A percentile compares a stretch with the other conserved stretches of the same genome.
Evolutionary conservation across 768 basidiomycete genomes (phyloP).

Genomic region (Mycena floridula): DNA sequence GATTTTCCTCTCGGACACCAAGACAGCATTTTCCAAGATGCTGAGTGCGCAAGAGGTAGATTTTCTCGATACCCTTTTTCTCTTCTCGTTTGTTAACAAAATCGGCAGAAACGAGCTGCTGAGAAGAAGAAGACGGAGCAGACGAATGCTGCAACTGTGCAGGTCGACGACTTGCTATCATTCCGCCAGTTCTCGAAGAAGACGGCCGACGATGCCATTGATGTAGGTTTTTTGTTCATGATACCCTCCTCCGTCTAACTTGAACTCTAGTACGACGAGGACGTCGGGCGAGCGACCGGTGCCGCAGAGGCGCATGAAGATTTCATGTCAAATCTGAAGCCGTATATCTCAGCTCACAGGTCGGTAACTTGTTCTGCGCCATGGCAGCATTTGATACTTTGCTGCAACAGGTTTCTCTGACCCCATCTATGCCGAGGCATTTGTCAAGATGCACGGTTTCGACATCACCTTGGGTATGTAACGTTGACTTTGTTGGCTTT

Average conservation of each 20-base stretch:
- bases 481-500: not conserved
- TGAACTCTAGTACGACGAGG: slow-evolving; percentile 69
- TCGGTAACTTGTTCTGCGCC: slow-evolving; percentile 19
- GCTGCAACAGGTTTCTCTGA: slow-evolving; percentile 79
- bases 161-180: slow-evolving; percentile 86
- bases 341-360: slow-evolving; percentile 92
- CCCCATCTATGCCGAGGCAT: slow-evolving; percentile 96
- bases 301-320: slow-evolving; percentile 79
- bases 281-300: slow-evolving; percentile 87
- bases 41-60: slow-evolving; percentile 86
- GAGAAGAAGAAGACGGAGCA: slow-evolving; percentile 87
- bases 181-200: slow-evolving; percentile 98
- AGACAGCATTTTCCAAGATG: slow-evolving; percentile 92
- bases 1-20: slow-evolving; percentile 81
- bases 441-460: slow-evolving; percentile 96
- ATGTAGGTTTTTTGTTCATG: slow-evolving; percentile 35
- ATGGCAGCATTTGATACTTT: not conserved
- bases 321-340: slow-evolving; percentile 89
- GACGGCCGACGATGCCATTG: slow-evolving; percentile 69
- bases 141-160: slow-evolving; percentile 54
- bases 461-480: slow-evolving; percentile 83
- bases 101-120: slow-evolving; percentile 69
- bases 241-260: slow-evolving; percentile 4
- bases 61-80: slow-evolving; percentile 2
- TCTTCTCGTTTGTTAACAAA: not conserved